Percentiles rank a stretch among this genome's conserved stretches.
Conservation (phyloP, 1,284 basidiomycete genomes). For the Rhizopogon hawkerae region DNA sequence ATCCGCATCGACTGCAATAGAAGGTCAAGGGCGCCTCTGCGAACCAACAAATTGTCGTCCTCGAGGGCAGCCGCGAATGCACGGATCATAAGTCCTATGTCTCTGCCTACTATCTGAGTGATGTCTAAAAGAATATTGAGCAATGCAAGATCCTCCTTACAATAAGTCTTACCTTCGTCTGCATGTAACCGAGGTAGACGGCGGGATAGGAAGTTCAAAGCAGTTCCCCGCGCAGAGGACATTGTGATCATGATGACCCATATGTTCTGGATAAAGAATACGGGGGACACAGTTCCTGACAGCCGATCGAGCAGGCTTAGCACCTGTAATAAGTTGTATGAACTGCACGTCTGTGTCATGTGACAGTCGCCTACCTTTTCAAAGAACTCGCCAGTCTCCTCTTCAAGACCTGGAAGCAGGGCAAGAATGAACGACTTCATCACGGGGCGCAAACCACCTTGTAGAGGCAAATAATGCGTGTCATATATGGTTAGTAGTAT, state of each 20-base stretch:
- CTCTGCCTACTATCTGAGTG: constrained; percentile 66
- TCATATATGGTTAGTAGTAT: constrained; percentile 83
- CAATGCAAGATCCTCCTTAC: constrained; percentile 1
- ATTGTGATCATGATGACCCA: constrained; percentile 92
- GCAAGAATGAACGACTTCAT: constrained; percentile 94
- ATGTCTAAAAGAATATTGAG: constrained; percentile 45
- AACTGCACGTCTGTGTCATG: neutral
- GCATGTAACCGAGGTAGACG: constrained; percentile 63
- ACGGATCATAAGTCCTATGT: constrained; percentile 87
- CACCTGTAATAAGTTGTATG: constrained; percentile 45
- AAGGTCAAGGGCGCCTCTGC: constrained; percentile 75
- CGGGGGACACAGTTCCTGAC: constrained; percentile 71
- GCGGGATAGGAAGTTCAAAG: constrained; percentile 80
- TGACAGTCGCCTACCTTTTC: constrained; percentile 63
- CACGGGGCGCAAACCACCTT: constrained; percentile 74
- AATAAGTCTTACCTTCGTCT: constrained; percentile 50
- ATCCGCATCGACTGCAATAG: constrained; percentile 67
- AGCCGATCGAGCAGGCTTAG: constrained; percentile 74
- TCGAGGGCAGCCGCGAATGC: constrained; percentile 85
- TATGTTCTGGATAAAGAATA: constrained; percentile 92
- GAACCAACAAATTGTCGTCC: constrained; percentile 84
- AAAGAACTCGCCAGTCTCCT: constrained; percentile 95
- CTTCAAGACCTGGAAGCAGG: constrained; percentile 87
- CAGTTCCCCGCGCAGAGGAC: constrained; percentile 78
- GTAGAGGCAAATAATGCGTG: constrained; percentile 83